A percentile compares a stretch with the other conserved stretches of the same genome.
Conservation (phyloP, 2,329 filamentous ascomycete species). For the Botryotinia convoluta region DNA sequence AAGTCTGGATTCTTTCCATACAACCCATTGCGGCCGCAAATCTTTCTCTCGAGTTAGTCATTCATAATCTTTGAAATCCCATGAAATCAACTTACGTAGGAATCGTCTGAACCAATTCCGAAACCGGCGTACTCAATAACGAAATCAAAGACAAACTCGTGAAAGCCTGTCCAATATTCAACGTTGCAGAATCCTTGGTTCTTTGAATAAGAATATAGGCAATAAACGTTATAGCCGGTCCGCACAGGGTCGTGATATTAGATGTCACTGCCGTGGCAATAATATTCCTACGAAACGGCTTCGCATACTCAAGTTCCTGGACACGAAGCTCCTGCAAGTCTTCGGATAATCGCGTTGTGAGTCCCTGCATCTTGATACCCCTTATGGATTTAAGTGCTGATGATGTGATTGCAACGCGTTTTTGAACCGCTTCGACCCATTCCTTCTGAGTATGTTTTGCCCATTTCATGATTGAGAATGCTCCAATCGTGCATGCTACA, state of each 20-base stretch:
- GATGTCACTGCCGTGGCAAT: slow-evolving; percentile 8
- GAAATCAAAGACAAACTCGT: slow-evolving; percentile 45
- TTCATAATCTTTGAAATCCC: too few species aligned
- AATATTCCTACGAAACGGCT: slow-evolving; percentile 16
- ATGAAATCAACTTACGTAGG: slow-evolving; percentile 3
- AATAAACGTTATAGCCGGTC: background rate
- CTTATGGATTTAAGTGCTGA: slow-evolving; percentile 33
- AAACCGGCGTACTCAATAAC: slow-evolving; percentile 26
- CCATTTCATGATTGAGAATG: slow-evolving; percentile 12
- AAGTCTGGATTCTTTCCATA: slow-evolving; percentile 12
- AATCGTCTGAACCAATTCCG: slow-evolving; percentile 10
- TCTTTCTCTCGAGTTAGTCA: background rate
- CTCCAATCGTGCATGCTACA: background rate
- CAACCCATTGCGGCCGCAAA: slow-evolving; percentile 5
- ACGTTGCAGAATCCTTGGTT: slow-evolving; percentile 17
- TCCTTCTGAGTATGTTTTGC: slow-evolving; percentile 9
- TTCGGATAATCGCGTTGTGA: slow-evolving; percentile 26
- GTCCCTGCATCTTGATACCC: slow-evolving; percentile 32
- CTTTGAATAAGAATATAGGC: slow-evolving; percentile 8
- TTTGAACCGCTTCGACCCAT: slow-evolving; percentile 35
- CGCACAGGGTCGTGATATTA: slow-evolving; percentile 1
- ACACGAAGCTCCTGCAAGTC: slow-evolving; percentile 33
- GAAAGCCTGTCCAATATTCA: slow-evolving; percentile 38
- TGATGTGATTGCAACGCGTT: slow-evolving; percentile 31
- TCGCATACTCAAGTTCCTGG: slow-evolving; percentile 21